Evolutionary conservation across 2,329 filamentous ascomycete species (phyloP).

Genomic region (Colletotrichum spaethianum): DNA sequence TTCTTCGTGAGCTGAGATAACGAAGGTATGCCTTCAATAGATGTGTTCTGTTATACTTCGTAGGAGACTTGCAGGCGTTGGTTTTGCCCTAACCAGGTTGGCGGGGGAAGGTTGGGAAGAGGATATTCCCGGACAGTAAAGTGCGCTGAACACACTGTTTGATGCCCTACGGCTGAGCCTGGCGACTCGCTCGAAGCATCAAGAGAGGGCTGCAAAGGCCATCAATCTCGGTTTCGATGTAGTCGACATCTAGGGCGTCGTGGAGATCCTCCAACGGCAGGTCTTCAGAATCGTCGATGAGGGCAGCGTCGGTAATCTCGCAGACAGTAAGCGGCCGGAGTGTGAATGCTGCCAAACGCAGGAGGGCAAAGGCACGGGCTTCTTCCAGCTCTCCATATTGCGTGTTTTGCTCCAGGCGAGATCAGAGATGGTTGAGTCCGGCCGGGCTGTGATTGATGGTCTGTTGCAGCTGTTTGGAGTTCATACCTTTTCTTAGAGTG

Average conservation of each 20-base stretch:
- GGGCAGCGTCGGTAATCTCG: constrained; percentile 45
- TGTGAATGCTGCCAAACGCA: constrained; percentile 50
- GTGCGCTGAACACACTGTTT: constrained; percentile 41
- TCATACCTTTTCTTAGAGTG: constrained; percentile 46
- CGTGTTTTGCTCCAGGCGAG: constrained; percentile 48
- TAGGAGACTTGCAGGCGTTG: background rate
- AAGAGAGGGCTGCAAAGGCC: constrained; percentile 49
- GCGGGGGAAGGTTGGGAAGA: background rate
- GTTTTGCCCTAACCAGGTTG: background rate
- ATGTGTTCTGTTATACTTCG: background rate
- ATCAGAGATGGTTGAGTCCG: constrained; percentile 48
- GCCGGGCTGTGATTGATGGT: constrained; percentile 47
- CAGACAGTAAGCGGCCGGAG: constrained; percentile 42
- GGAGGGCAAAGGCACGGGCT: constrained; percentile 46
- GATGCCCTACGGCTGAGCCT: background rate
- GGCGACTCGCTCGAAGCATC: constrained; percentile 41
- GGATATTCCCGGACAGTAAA: background rate
- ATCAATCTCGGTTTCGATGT: constrained; percentile 47
- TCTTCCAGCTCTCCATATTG: constrained; percentile 32
- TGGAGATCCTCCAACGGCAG: constrained; percentile 45
- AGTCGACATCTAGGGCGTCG: constrained; percentile 47
- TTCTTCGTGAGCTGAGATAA: constrained; percentile 1
- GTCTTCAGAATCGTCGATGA: constrained; percentile 44
- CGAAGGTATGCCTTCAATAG: constrained; percentile 12
- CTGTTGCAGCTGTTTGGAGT: constrained; percentile 46